phyloP scores from a whole-genome alignment of 495 filamentous ascomycete species.

The Hapsidospora chrysogenum region DNA sequence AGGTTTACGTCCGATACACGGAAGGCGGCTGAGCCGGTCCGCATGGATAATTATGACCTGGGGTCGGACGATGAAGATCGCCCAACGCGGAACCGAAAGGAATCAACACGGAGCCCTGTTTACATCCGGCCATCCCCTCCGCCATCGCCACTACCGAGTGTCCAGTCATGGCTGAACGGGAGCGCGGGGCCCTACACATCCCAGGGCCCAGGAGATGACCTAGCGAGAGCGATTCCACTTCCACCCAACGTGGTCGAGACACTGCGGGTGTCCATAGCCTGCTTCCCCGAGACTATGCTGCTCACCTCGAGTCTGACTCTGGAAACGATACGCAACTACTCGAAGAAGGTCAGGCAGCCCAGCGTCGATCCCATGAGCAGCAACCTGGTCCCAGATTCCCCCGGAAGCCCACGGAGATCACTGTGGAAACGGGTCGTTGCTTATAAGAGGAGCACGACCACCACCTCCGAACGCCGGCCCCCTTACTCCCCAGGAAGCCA shows the following conservation, averaged over 20 bases:
- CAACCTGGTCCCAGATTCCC: neutral
- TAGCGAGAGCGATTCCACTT: slow-evolving; percentile 14
- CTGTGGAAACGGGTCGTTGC: slow-evolving; percentile 1
- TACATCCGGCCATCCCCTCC: slow-evolving; percentile 2
- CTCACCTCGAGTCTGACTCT: slow-evolving; percentile 24
- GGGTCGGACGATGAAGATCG: too few species aligned
- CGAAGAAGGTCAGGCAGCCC: slow-evolving; percentile 19
- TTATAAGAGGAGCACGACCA: neutral
- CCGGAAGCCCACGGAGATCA: neutral
- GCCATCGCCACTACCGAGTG: neutral
- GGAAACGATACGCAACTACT: slow-evolving; percentile 28
- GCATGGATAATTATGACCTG: too few species aligned
- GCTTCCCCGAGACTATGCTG: slow-evolving; percentile 31
- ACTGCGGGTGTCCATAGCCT: slow-evolving; percentile 19
- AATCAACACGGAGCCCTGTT: too few species aligned
- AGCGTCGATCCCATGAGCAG: neutral
- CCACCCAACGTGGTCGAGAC: slow-evolving; percentile 24
- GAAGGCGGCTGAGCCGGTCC: too few species aligned
- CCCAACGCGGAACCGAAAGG: neutral
- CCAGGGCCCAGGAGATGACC: neutral
- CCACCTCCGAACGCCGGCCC: neutral
- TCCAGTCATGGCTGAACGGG: slow-evolving; percentile 3
- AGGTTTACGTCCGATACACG: too few species aligned
- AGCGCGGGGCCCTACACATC: slow-evolving; percentile 4
- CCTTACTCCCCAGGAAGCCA: too few species aligned